Evolutionary conservation across 139 green algal genomes (phyloP).

Genomic region (Chlorella sp.): DNA sequence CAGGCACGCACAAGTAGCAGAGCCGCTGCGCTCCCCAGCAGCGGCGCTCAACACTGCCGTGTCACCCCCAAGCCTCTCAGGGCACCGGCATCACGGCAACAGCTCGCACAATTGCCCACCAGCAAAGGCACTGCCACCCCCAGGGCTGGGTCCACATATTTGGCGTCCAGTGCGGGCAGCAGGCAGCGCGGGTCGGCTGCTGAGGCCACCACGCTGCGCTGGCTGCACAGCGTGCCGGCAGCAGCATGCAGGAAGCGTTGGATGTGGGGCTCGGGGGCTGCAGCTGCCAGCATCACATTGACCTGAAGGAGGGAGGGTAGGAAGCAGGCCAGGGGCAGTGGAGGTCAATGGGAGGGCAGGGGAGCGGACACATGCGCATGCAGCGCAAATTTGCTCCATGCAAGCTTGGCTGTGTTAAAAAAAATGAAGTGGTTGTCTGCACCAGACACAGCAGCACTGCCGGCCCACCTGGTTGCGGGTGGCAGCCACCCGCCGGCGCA

Average conservation of each 20-base stretch:
- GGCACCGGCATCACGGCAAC: too few species aligned
- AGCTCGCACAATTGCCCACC: not conserved
- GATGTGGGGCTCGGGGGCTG: slow-evolving; percentile 27
- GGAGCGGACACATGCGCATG: not conserved
- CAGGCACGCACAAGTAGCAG: too few species aligned
- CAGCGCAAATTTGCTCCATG: not conserved
- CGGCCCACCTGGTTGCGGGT: slow-evolving; percentile 3
- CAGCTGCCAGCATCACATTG: slow-evolving; percentile 2
- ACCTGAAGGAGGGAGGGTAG: not conserved
- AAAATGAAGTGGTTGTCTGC: too few species aligned
- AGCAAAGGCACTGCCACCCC: not conserved
- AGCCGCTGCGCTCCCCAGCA: too few species aligned
- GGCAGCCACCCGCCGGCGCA: not conserved
- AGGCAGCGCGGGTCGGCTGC: not conserved
- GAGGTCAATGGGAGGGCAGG: not conserved
- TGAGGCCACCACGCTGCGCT: slow-evolving; percentile 11
- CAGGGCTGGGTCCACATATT: slow-evolving; percentile 14
- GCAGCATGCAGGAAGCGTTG: not conserved
- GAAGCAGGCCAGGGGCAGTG: not conserved
- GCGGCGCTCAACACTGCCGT: too few species aligned
- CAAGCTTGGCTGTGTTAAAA: too few species aligned
- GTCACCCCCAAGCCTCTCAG: too few species aligned
- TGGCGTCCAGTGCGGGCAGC: not conserved
- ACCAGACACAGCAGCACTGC: too few species aligned
- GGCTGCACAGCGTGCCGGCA: slow-evolving; percentile 22